Evolutionary conservation across 2,329 filamentous ascomycete genomes (phyloP).

Genomic region (Penicillium sp.): DNA sequence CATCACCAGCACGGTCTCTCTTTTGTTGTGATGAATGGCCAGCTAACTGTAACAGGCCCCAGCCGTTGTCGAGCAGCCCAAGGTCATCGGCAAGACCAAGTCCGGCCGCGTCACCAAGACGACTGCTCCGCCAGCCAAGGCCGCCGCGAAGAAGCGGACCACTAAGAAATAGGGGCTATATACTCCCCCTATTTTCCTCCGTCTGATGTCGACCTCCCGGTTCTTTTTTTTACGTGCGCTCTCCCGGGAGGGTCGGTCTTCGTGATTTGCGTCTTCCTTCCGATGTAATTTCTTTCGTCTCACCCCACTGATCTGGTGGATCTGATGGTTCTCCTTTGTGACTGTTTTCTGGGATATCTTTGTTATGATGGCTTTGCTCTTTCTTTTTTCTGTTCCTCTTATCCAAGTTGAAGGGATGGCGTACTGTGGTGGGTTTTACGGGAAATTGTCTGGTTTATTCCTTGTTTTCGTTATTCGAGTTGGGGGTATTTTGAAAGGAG

Average conservation of each 20-base stretch:
- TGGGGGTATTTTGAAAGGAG: background rate
- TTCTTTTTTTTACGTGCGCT: constrained; percentile 26
- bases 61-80: constrained; percentile 70
- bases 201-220: background rate
- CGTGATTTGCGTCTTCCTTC: constrained; percentile 25
- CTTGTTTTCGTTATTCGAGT: background rate
- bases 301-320: constrained; percentile 33
- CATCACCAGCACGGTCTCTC: background rate
- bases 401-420: constrained; percentile 38
- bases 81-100: constrained; percentile 80
- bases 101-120: constrained; percentile 81
- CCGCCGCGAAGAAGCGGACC: constrained; percentile 53
- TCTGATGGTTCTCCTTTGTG: constrained; percentile 23
- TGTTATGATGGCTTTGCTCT: constrained; percentile 22
- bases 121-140: constrained; percentile 51
- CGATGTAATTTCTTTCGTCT: constrained; percentile 34
- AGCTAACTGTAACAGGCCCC: constrained; percentile 55
- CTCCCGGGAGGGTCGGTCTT: constrained; percentile 18
- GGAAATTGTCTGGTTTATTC: constrained; percentile 28
- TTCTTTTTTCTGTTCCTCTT: constrained; percentile 22
- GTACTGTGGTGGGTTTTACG: constrained; percentile 42
- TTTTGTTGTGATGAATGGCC: constrained; percentile 23
- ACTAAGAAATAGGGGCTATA: constrained; percentile 46
- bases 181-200: constrained; percentile 19
- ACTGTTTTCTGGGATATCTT: constrained; percentile 30